Percentiles rank a stretch among this genome's conserved stretches.
These are phyloP conservation scores for Colletotrichum sp. DNA, from an alignment of 2,329 filamentous ascomycete species.

Conservation along the genomic window DNA sequence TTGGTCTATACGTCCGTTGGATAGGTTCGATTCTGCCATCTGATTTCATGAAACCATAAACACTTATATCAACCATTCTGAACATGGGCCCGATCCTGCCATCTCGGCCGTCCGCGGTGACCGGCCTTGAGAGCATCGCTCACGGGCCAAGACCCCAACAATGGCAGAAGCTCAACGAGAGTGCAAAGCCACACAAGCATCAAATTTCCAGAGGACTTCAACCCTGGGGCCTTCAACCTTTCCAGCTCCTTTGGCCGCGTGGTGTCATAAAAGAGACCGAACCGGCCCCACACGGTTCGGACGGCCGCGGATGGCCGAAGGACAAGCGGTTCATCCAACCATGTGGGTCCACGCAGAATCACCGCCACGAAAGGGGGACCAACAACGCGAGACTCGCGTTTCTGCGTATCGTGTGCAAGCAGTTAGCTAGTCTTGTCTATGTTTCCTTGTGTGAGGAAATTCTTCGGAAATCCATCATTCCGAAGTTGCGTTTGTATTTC, in stretches of 20 bases:
- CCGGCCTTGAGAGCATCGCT: neutral
- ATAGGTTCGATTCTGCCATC: neutral
- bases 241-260: neutral
- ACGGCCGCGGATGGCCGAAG: constrained; percentile 8
- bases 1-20: neutral
- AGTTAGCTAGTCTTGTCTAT: neutral
- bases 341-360: neutral
- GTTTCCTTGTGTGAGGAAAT: neutral
- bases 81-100: neutral
- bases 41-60: neutral
- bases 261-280: neutral
- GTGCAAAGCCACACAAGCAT: neutral
- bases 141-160: neutral
- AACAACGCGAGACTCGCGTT: neutral
- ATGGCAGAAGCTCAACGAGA: neutral
- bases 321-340: neutral
- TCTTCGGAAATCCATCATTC: neutral
- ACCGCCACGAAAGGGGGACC: neutral
- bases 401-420: neutral
- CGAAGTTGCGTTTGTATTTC: neutral
- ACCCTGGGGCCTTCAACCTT: neutral
- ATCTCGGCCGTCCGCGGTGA: neutral
- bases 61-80: neutral
- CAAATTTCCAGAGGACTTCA: neutral
- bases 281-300: neutral